Base-by-base conservation (phyloP, 345 rosid species). In the Eucalyptus melliodora region DNA sequence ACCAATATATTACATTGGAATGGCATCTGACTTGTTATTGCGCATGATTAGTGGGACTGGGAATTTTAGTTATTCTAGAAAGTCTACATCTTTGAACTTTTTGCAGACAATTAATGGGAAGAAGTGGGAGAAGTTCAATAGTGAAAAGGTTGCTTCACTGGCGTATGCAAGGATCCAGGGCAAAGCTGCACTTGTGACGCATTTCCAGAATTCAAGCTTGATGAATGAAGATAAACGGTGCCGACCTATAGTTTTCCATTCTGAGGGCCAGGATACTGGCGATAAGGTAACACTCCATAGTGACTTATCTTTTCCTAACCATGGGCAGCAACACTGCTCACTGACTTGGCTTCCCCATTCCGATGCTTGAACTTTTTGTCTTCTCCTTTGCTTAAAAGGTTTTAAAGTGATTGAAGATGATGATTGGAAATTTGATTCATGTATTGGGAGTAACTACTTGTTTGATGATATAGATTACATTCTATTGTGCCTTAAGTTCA, bases 101-200 rank as follows among this genome's bases (percentile, higher is more conserved):
- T 62, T 94, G 92, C 94, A 97, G 99, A 97, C 97, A 55, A 95
- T 97, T 91, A 95, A 93, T 87, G 99, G 98, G 89, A 97, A 96
- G 92, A 94, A 92, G 92, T 97, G 99, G 99, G 98, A 97, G 92
- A 97, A 97, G 92, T 97, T 97, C 92, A 96, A 97, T 89, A 97
- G 99, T 86, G 99, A 97, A 89, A 97, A 97, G 93, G 98, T 95
- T 92, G 98, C 99, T 50, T 95, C 97, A 17, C 89, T 97, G 93
- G 99, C 98, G 89, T 97, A 97, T 93, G 99, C 98, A 65, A 93
- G 97, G 92, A 97, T 97, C 92, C 99, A 97, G 93, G 99, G 99
- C 83, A 97, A 97, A 91, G 92, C 95, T 87, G 98, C 99, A 50
- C 99, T 97, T 89, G 96, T 96, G 89, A 93, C 96, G 21, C 98